These are phyloP conservation scores for Limonium bicolor DNA, from an alignment of 148 eudicot species.

Conservation along the genomic window DNA sequence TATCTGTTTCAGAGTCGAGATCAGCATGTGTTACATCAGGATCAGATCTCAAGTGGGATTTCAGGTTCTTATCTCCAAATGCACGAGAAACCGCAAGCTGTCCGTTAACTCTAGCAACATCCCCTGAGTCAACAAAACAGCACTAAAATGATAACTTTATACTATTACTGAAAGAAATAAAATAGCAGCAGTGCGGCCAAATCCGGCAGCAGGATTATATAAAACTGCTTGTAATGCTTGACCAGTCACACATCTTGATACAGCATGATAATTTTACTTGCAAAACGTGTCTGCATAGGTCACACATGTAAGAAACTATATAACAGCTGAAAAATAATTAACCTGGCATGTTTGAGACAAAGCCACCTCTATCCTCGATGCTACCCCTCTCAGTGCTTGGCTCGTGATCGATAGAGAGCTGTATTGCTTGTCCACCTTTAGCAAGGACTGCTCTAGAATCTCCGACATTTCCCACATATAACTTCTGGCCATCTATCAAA, in stretches of 20 bases:
- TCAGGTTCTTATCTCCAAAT: slow-evolving; percentile 69
- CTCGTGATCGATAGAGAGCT: slow-evolving; percentile 63
- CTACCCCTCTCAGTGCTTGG: slow-evolving; percentile 62
- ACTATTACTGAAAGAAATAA: too few relatives aligned
- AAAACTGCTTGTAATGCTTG: too few relatives aligned
- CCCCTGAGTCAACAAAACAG: too few relatives aligned
- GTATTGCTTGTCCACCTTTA: slow-evolving; percentile 42
- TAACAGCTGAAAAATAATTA: not conserved
- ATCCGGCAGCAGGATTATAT: too few relatives aligned
- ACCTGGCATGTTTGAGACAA: slow-evolving; percentile 87
- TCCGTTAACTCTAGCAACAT: slow-evolving; percentile 72
- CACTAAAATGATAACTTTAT: not conserved
- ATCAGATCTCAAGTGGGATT: slow-evolving; percentile 51
- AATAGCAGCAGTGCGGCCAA: too few relatives aligned
- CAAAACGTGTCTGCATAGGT: not conserved
- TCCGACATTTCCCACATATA: slow-evolving; percentile 76
- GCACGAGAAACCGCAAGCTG: slow-evolving; percentile 80
- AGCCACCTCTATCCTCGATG: slow-evolving; percentile 69
- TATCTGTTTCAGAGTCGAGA: slow-evolving; percentile 39
- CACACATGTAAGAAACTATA: not conserved
- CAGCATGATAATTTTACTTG: not conserved
- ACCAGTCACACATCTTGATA: too few relatives aligned
- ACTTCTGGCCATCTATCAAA: slow-evolving; percentile 43
- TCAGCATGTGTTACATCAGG: slow-evolving; percentile 28
- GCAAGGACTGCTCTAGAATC: slow-evolving; percentile 82